phyloP scores from a whole-genome alignment of 345 rosid species.

The Sisymbrium irio region DNA sequence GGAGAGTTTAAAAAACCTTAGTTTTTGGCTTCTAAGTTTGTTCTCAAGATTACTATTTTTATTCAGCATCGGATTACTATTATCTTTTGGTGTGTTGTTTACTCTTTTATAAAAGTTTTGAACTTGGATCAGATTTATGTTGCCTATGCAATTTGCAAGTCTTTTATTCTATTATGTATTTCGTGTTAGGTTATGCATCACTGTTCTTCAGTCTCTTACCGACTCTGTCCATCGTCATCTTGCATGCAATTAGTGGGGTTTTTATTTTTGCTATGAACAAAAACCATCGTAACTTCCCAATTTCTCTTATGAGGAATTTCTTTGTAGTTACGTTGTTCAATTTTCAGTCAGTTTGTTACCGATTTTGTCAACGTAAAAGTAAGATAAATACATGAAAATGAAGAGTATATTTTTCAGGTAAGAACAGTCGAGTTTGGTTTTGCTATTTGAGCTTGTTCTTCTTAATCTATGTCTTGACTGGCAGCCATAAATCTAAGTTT shows the following conservation, averaged over 20 bases:
- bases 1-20: background rate
- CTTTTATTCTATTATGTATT: background rate
- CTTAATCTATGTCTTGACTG: background rate
- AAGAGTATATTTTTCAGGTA: no score
- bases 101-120: slow-evolving; percentile 6
- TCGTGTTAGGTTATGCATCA: background rate
- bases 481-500: no score
- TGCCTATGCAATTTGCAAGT: background rate
- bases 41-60: background rate
- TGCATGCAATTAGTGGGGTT: background rate
- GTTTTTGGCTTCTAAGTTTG: slow-evolving; percentile 20
- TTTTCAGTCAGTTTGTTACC: no score
- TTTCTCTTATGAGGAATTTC: no score
- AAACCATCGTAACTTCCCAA: no score
- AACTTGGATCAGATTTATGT: background rate
- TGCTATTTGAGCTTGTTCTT: background rate
- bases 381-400: no score
- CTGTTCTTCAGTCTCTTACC: background rate
- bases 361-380: no score
- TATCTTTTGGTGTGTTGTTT: background rate
- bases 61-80: background rate
- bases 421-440: no score
- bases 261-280: no score
- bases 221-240: background rate
- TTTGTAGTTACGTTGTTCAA: no score